Evolutionary conservation across 1,284 basidiomycete species (phyloP).

Genomic region (Porogramme epimiltina): DNA sequence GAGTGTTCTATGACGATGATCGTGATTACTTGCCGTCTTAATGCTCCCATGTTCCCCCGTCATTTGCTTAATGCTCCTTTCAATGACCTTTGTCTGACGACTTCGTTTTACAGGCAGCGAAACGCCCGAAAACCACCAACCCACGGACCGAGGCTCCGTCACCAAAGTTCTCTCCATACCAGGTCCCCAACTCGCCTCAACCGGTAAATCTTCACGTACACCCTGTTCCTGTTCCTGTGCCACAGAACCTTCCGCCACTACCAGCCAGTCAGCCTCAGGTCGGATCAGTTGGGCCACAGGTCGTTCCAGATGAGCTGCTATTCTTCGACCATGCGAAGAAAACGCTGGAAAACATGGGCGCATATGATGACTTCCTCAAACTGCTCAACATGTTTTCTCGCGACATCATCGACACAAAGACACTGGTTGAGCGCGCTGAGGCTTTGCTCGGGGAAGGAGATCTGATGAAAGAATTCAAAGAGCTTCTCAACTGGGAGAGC

Average conservation of each 20-base stretch:
- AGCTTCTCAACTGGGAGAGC: conserved; percentile 80
- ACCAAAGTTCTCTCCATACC: conserved; percentile 58
- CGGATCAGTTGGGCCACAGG: conserved; percentile 32
- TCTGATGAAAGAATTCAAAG: conserved; percentile 86
- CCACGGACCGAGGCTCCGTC: conserved; percentile 61
- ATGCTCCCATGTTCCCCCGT: not conserved
- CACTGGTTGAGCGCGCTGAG: conserved; percentile 80
- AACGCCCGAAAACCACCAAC: conserved; percentile 54
- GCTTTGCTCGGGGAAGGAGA: conserved; percentile 84
- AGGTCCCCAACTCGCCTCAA: conserved; percentile 36
- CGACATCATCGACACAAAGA: conserved; percentile 88
- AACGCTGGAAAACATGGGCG: conserved; percentile 70
- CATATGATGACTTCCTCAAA: conserved; percentile 85
- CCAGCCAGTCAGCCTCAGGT: conserved; percentile 14
- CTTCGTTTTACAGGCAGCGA: conserved; percentile 40
- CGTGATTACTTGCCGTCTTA: not conserved
- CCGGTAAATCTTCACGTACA: conserved; percentile 23
- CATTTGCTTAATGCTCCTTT: not conserved
- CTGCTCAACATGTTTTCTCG: conserved; percentile 80
- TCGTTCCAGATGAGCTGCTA: conserved; percentile 75
- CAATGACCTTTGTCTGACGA: not conserved
- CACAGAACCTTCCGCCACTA: conserved; percentile 17
- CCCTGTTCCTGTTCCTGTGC: conserved; percentile 13
- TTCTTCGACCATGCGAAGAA: conserved; percentile 95
- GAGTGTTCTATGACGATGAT: too few relatives aligned